Base-by-base conservation (phyloP, 495 filamentous ascomycete species). In the Podospora didyma region DNA sequence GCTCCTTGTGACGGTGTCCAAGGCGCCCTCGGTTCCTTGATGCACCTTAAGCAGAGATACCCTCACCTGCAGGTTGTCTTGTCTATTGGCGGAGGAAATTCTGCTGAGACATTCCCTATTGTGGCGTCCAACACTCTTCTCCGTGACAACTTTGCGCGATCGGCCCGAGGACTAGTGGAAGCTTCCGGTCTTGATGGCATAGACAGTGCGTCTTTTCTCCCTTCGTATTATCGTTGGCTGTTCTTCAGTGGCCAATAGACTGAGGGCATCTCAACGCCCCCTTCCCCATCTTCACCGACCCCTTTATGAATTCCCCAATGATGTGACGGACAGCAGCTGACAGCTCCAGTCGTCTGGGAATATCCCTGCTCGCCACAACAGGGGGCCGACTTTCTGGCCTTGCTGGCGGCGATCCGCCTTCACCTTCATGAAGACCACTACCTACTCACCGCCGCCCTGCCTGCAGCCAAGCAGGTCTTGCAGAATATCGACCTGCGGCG, bases 71-170 rank as follows among this genome's bases (percentile, higher is more conserved):
- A 88, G 57, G 79, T 92, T 31, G 82, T 96, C 41, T 77, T 96
- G 12, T 96, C 92, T n/a, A 80, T 96, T 59, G 92, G 92, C n/a
- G 90, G 89, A 9, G 87, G 86, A 14, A 82, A 81, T 56, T 89
- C 88, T n/a, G 86, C 83, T 61, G 83, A 90, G 63, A 84, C 83
- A 59, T 95, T 95, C 66, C 84, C 90, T 10, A 68, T 79, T 42
- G 89, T 92, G 39, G 87, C 92, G 41, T 78, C 79, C 21, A 82
- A 79, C 69, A 73, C 78, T 21, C 67, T 79, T 19, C 68, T 79
- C 1, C 73, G 87, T 54, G 84, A 90, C 56, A 87, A 76, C 51
- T 94, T 96, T 73, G 89, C 82, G 12, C 78, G 79, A 34, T 86
- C 85, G n/a, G 87, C 87, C 9, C 80, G 80, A 50, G 82, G 79